A percentile compares a stretch with the other conserved stretches of the same genome.
These are phyloP conservation scores for Elsinoe ampelina DNA, from an alignment of 2,329 filamentous ascomycete genomes.

Conservation along the genomic window DNA sequence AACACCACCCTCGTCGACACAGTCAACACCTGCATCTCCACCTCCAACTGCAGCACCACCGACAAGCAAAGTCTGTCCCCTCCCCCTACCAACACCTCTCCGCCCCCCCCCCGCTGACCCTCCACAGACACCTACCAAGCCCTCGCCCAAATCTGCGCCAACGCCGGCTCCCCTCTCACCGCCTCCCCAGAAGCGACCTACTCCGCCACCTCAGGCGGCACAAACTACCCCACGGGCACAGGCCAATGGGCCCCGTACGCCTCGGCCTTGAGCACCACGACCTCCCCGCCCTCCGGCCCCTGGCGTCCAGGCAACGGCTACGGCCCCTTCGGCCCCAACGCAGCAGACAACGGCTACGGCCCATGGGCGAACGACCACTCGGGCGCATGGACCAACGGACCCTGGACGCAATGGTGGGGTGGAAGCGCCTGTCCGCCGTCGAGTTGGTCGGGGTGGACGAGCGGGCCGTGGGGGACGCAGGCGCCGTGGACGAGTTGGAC, in stretches of 20 bases:
- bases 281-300: conserved; percentile 7
- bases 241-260: conserved; percentile 24
- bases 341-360: conserved; percentile 24
- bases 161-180: conserved; percentile 21
- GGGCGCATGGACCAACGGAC: conserved; percentile 25
- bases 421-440: conserved; percentile 24
- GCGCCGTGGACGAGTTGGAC: conserved; percentile 30
- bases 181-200: conserved; percentile 20
- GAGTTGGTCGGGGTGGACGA: conserved; percentile 30
- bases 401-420: conserved; percentile 31
- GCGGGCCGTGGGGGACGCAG: conserved; percentile 23
- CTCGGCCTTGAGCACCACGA: conserved; percentile 20
- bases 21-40: conserved; percentile 21
- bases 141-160: conserved; percentile 23
- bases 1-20: conserved; percentile 18
- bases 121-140: conserved; percentile 18
- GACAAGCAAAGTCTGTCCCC: conserved; percentile 18
- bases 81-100: too few species aligned
- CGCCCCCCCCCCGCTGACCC: not conserved
- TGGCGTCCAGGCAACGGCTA: conserved; percentile 17
- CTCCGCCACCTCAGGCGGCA: conserved; percentile 17
- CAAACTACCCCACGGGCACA: conserved; percentile 21
- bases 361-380: conserved; percentile 22
- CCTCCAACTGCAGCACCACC: conserved; percentile 18
- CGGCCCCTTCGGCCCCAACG: conserved; percentile 17